Evolutionary conservation across 1,284 basidiomycete species (phyloP).

Genomic region (Peniophora sp.): DNA sequence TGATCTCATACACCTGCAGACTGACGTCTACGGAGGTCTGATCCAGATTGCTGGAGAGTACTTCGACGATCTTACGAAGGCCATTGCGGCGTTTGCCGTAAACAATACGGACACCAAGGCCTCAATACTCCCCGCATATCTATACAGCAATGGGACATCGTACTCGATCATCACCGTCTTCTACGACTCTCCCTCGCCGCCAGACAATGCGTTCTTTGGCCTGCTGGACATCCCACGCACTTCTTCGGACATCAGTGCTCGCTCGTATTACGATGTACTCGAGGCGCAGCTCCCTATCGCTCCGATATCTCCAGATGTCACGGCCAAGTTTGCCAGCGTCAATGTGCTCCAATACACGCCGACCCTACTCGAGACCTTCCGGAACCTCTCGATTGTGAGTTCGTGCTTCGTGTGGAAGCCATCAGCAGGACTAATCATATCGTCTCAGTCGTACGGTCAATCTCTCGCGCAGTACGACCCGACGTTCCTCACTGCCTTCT

Average conservation of each 20-base stretch:
- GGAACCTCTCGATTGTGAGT: conserved; percentile 35
- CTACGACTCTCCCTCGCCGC: conserved; percentile 44
- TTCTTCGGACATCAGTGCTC: conserved; percentile 17
- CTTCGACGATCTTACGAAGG: background rate
- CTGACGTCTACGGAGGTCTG: background rate
- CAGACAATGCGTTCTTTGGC: conserved; percentile 40
- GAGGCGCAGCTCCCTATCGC: too few species aligned
- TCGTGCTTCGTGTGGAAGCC: background rate
- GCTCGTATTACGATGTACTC: conserved; percentile 30
- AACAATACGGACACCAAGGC: conserved; percentile 1
- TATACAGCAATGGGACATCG: conserved; percentile 1
- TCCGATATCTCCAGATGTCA: too few species aligned
- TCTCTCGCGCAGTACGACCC: background rate
- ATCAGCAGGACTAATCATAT: background rate
- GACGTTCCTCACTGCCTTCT: background rate
- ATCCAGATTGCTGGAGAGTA: background rate
- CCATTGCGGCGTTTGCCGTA: background rate
- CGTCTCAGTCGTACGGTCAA: background rate
- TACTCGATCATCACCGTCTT: conserved; percentile 20
- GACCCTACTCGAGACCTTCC: conserved; percentile 28
- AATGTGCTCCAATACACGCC: conserved; percentile 29
- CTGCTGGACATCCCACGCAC: conserved; percentile 29
- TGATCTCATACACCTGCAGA: background rate
- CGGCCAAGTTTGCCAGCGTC: conserved; percentile 29
- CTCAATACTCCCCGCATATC: background rate